phyloP scores from a whole-genome alignment of 2,329 filamentous ascomycete genomes.

The Simplicillium aogashimaense region DNA sequence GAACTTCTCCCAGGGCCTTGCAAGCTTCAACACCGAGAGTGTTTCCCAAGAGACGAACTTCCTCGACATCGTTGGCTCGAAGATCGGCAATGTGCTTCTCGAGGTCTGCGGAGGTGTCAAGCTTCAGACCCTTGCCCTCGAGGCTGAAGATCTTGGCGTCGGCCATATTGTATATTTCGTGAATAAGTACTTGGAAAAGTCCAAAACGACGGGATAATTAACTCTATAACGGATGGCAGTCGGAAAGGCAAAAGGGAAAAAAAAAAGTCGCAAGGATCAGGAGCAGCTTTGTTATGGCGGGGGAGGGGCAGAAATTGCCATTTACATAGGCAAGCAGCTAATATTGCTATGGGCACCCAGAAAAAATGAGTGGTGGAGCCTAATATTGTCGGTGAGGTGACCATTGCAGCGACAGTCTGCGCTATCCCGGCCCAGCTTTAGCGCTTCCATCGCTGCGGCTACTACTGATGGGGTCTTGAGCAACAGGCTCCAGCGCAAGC shows the following conservation, averaged over 20 bases:
- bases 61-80: slow-evolving; percentile 66
- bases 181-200: background rate
- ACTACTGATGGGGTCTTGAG: too few species aligned
- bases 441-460: too few species aligned
- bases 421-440: background rate
- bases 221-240: too few species aligned
- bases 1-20: slow-evolving; percentile 71
- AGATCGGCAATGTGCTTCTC: slow-evolving; percentile 74
- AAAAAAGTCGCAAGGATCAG: too few species aligned
- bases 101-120: slow-evolving; percentile 79
- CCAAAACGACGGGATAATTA: background rate
- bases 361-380: slow-evolving; percentile 1
- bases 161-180: slow-evolving; percentile 29
- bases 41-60: slow-evolving; percentile 82
- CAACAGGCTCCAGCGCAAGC: too few species aligned
- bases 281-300: slow-evolving; percentile 3
- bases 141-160: slow-evolving; percentile 70
- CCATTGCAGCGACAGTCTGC: background rate
- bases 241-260: too few species aligned
- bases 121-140: slow-evolving; percentile 84
- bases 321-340: too few species aligned
- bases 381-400: slow-evolving; percentile 1
- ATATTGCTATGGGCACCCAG: slow-evolving; percentile 3
- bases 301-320: slow-evolving; percentile 6
- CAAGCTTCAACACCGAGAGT: slow-evolving; percentile 85